Evolutionary conservation across 495 filamentous ascomycete genomes (phyloP).

Genomic region (Lepidopterella palustris): DNA sequence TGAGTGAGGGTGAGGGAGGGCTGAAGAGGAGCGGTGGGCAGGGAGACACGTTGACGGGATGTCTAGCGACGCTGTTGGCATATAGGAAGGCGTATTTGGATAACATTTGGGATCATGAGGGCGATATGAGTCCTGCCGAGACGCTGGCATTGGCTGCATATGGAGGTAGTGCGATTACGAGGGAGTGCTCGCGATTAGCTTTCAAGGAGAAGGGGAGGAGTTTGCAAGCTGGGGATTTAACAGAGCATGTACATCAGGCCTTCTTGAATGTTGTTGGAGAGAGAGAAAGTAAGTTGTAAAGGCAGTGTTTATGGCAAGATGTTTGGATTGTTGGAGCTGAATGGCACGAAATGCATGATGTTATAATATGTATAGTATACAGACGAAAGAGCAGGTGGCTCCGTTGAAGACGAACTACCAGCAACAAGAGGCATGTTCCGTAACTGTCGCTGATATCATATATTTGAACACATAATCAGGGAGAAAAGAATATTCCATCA

Average conservation of each 20-base stretch:
- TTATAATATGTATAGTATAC: background rate
- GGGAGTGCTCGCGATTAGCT: constrained; percentile 84
- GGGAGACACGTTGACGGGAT: constrained; percentile 90
- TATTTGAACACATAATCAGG: too few relatives aligned
- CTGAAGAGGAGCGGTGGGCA: constrained; percentile 89
- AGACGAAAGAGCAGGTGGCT: background rate
- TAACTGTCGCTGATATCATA: too few relatives aligned
- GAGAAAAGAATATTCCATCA: too few relatives aligned
- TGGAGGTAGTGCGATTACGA: constrained; percentile 78
- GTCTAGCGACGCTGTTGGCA: constrained; percentile 77
- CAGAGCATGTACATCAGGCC: constrained; percentile 77
- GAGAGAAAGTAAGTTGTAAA: constrained; percentile 24
- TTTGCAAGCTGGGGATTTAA: constrained; percentile 90
- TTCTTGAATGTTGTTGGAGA: constrained; percentile 75
- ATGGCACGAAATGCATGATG: too few relatives aligned
- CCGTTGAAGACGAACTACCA: too few relatives aligned
- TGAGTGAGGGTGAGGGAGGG: constrained; percentile 71
- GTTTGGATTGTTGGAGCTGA: background rate
- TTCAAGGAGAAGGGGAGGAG: constrained; percentile 83
- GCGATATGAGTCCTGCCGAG: constrained; percentile 52
- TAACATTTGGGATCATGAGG: constrained; percentile 69
- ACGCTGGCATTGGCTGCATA: constrained; percentile 72
- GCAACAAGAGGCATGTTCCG: too few relatives aligned
- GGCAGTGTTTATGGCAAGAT: background rate
- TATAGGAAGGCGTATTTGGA: constrained; percentile 85